phyloP scores from a whole-genome alignment of 2,329 filamentous ascomycete genomes.

The Alternaria angustiovoidea region DNA sequence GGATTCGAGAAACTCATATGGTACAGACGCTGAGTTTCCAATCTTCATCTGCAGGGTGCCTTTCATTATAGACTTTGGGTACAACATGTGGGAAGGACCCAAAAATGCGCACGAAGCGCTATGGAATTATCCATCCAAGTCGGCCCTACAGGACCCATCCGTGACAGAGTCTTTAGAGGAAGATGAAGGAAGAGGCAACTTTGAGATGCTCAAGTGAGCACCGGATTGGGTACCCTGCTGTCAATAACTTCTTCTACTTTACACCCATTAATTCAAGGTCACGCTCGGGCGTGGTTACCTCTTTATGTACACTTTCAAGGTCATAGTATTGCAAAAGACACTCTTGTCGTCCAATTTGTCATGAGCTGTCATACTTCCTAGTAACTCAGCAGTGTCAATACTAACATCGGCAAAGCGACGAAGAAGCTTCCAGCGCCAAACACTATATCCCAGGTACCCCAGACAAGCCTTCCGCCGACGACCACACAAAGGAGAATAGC shows the following conservation, averaged over 20 bases:
- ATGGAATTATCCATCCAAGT: background rate
- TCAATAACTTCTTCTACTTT: no score
- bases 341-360: no score
- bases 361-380: no score
- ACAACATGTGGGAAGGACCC: background rate
- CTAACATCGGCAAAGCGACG: conserved; percentile 12
- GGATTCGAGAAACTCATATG: no score
- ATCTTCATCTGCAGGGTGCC: no score
- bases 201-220: fast-evolving
- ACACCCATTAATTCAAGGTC: no score
- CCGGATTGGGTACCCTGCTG: fast-evolving
- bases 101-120: background rate
- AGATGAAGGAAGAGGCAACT: background rate
- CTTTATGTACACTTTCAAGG: no score
- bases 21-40: no score
- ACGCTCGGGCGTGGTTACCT: no score
- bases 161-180: no score
- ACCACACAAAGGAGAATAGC: background rate
- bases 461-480: background rate
- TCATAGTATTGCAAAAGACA: no score
- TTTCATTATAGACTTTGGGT: background rate
- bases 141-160: no score
- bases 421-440: conserved; percentile 20
- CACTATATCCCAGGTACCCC: conserved; percentile 14
- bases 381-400: background rate